A percentile compares a stretch with the other conserved stretches of the same genome.
These are phyloP conservation scores for Globisporangium echinulatum DNA, from an alignment of 352 stramenopile species.

Conservation along the genomic window DNA sequence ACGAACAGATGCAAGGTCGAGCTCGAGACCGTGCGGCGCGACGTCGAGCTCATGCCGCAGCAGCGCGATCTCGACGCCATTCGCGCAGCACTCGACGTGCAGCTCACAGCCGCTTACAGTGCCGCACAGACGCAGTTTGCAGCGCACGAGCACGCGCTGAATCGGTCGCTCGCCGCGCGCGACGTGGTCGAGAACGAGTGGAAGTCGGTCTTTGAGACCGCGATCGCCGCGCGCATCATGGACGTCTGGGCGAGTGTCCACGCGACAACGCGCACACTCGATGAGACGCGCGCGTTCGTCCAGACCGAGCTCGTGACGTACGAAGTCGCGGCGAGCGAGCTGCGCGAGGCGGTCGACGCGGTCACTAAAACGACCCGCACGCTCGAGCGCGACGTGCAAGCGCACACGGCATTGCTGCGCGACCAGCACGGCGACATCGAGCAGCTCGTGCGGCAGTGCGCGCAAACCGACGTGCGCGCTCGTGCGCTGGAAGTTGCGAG, in stretches of 20 bases:
- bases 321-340: constrained; percentile 30
- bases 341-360: constrained; percentile 19
- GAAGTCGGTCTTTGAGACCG: constrained; percentile 45
- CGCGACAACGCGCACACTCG: constrained; percentile 23
- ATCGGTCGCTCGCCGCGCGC: constrained; percentile 24
- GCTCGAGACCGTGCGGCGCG: constrained; percentile 26
- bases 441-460: constrained; percentile 22
- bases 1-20: constrained; percentile 27
- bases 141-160: constrained; percentile 27
- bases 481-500: constrained; percentile 18
- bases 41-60: constrained; percentile 28
- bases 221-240: constrained; percentile 38
- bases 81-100: constrained; percentile 32
- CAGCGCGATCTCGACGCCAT: constrained; percentile 32
- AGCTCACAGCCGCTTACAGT: constrained; percentile 15
- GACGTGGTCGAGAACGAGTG: constrained; percentile 48
- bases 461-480: constrained; percentile 17
- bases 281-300: constrained; percentile 32
- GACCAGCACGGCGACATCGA: constrained; percentile 27
- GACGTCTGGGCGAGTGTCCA: constrained; percentile 50
- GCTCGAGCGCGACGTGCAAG: constrained; percentile 16
- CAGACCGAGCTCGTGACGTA: constrained; percentile 43
- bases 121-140: constrained; percentile 21
- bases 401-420: constrained; percentile 12
- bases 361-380: constrained; percentile 16